Evolutionary conservation across 495 filamentous ascomycete genomes (phyloP).

Genomic region (Bombardia bombarda): DNA sequence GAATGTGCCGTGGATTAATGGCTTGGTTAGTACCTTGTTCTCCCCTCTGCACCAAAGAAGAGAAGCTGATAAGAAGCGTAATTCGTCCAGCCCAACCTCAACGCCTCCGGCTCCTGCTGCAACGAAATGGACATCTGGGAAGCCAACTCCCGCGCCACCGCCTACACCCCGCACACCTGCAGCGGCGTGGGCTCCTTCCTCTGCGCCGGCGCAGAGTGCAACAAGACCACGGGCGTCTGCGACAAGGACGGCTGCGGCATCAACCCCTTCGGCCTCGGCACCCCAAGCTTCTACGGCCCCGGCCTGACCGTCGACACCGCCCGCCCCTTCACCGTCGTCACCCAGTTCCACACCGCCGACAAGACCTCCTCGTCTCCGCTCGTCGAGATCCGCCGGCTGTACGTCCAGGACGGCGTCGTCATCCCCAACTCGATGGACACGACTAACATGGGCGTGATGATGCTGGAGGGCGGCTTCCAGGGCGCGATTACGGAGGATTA

Average conservation of each 20-base stretch:
- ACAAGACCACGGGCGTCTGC: slow-evolving; percentile 42
- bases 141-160: slow-evolving; percentile 51
- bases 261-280: slow-evolving; percentile 50
- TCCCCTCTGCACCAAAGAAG: no score
- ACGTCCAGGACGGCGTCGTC: slow-evolving; percentile 52
- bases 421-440: slow-evolving; percentile 33
- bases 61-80: no score
- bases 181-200: slow-evolving; percentile 34
- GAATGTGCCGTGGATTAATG: slow-evolving; percentile 47
- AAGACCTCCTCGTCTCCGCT: slow-evolving; percentile 41
- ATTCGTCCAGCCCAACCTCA: slow-evolving; percentile 38
- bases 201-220: slow-evolving; percentile 42
- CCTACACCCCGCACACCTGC: slow-evolving; percentile 52
- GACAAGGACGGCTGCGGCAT: slow-evolving; percentile 58
- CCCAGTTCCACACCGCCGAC: slow-evolving; percentile 53
- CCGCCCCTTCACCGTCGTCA: slow-evolving; percentile 55
- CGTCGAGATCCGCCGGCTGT: slow-evolving; percentile 50
- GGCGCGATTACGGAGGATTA: slow-evolving; percentile 49
- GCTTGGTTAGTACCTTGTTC: slow-evolving; percentile 31
- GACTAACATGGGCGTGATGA: slow-evolving; percentile 23
- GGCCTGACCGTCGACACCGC: slow-evolving; percentile 51
- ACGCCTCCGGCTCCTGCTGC: slow-evolving; percentile 44
- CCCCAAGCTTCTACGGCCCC: slow-evolving; percentile 46
- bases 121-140: slow-evolving; percentile 60
- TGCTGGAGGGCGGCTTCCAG: slow-evolving; percentile 27